Conservation (phyloP, 2,329 filamentous ascomycete genomes). For the Xylariaceae sp. region DNA sequence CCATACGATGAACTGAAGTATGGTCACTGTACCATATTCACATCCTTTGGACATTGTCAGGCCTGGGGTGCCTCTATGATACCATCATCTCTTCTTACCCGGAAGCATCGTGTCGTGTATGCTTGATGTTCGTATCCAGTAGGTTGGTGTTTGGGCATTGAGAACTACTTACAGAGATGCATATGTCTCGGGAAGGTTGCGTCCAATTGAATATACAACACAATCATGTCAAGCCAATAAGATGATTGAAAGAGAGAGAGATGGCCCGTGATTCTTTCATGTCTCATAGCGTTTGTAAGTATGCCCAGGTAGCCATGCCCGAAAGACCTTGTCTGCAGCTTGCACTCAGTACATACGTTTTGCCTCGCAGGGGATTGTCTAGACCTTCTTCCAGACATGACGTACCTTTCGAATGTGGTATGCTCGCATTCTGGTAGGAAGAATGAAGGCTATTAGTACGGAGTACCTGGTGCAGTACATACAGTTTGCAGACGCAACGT, state of each 20-base stretch:
- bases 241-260: not conserved
- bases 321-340: not conserved
- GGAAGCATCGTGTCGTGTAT: not conserved
- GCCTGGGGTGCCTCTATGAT: not conserved
- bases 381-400: not conserved
- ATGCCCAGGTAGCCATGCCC: not conserved
- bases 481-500: too few species aligned
- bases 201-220: conserved; percentile 12
- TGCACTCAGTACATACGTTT: not conserved
- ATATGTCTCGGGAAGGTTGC: conserved; percentile 15
- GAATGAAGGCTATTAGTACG: too few species aligned
- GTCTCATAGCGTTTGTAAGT: conserved; percentile 18
- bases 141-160: too few species aligned
- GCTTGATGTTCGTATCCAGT: too few species aligned
- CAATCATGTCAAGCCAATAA: not conserved
- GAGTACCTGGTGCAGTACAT: too few species aligned
- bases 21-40: not conserved
- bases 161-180: not conserved
- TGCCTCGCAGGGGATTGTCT: not conserved
- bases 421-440: too few species aligned
- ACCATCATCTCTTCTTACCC: not conserved
- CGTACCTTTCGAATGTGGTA: not conserved
- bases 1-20: conserved; percentile 2
- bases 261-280: conserved; percentile 9
- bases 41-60: not conserved